These are phyloP conservation scores for Mucor indicus DNA, from an alignment of 371 early-diverging fungal species.

Conservation along the genomic window DNA sequence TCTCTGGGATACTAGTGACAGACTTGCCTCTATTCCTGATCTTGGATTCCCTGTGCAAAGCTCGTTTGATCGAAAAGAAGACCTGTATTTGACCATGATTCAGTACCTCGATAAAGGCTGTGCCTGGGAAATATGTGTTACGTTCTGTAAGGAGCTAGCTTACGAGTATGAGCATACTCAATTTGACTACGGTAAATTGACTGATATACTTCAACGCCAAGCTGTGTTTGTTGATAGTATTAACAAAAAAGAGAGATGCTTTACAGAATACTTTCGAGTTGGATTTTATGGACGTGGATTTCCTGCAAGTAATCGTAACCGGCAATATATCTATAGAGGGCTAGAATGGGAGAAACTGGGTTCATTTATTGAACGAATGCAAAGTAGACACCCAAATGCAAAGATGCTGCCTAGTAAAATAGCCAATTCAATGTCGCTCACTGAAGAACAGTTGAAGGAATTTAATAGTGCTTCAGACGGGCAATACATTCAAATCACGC, in stretches of 20 bases:
- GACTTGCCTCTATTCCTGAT: constrained; percentile 48
- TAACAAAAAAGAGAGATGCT: constrained; percentile 60
- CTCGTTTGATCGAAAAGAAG: constrained; percentile 66
- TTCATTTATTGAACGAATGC: constrained; percentile 69
- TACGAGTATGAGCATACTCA: constrained; percentile 52
- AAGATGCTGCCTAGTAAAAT: constrained; percentile 47
- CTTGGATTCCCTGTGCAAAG: constrained; percentile 52
- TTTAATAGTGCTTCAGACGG: constrained; percentile 45
- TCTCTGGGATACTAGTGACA: constrained; percentile 55
- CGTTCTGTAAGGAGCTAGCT: constrained; percentile 59
- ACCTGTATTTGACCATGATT: constrained; percentile 58
- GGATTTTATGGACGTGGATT: constrained; percentile 71
- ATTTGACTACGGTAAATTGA: constrained; percentile 58
- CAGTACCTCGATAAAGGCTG: constrained; percentile 60
- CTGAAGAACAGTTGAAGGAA: constrained; percentile 49
- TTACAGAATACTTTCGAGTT: constrained; percentile 71
- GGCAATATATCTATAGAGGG: constrained; percentile 70
- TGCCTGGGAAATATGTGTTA: constrained; percentile 73
- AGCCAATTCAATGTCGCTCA: constrained; percentile 11
- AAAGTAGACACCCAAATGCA: constrained; percentile 62
- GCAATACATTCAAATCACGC: constrained; percentile 65
- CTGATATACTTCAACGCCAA: constrained; percentile 54
- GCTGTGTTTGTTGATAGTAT: constrained; percentile 60
- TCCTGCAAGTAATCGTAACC: constrained; percentile 49
- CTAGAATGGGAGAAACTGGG: constrained; percentile 71